These are phyloP conservation scores for Nissolia schottii DNA, from an alignment of 306 rosid species.

Conservation along the genomic window DNA sequence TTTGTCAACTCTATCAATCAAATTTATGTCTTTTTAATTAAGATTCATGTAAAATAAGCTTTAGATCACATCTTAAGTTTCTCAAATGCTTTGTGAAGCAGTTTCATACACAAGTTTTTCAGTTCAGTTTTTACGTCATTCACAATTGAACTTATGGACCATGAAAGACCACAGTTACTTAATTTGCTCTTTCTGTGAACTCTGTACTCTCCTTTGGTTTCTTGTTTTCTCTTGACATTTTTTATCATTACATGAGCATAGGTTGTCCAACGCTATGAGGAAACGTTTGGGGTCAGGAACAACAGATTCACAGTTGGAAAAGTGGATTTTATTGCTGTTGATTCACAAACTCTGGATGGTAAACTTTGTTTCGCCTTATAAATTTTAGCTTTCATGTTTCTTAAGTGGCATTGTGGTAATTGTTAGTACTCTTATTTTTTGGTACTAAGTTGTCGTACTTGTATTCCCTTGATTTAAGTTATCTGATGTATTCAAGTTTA, in stretches of 20 bases:
- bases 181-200: background rate
- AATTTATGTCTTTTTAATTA: background rate
- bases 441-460: background rate
- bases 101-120: background rate
- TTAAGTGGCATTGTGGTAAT: background rate
- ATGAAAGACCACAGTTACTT: background rate
- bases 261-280: slow-evolving; percentile 66
- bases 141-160: background rate
- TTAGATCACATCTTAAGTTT: background rate
- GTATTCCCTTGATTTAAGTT: background rate
- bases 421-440: background rate
- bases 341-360: slow-evolving; percentile 81
- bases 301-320: slow-evolving; percentile 52
- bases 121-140: slow-evolving; percentile 16
- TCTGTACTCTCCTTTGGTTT: background rate
- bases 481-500: background rate
- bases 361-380: slow-evolving; percentile 15
- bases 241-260: slow-evolving; percentile 16
- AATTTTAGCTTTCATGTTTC: slow-evolving; percentile 8
- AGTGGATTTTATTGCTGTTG: slow-evolving; percentile 72
- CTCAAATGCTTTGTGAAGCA: background rate
- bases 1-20: no score
- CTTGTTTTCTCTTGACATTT: slow-evolving; percentile 14
- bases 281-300: slow-evolving; percentile 60
- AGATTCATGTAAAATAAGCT: background rate